phyloP scores from a whole-genome alignment of 495 filamentous ascomycete species.

The Xylaria cubensis region DNA sequence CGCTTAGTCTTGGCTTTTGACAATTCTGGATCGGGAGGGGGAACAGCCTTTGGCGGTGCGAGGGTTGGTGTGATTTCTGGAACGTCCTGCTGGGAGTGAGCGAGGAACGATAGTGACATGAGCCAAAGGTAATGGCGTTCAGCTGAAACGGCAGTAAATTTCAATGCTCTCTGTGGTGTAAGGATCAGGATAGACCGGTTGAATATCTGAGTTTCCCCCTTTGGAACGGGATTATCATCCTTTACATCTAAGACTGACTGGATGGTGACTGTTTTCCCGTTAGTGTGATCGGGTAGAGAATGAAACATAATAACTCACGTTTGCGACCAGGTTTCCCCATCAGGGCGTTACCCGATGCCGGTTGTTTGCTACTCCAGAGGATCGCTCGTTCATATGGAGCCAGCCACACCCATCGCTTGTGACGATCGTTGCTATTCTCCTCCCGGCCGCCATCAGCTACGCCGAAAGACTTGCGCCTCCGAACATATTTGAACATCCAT shows the following conservation, averaged over 20 bases:
- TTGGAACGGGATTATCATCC: slow-evolving; percentile 89
- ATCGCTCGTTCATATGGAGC: slow-evolving; percentile 94
- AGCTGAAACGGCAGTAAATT: slow-evolving; percentile 83
- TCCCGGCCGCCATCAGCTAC: slow-evolving; percentile 69
- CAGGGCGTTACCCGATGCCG: slow-evolving; percentile 82
- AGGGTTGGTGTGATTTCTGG: slow-evolving; percentile 69
- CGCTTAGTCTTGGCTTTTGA: slow-evolving; percentile 51
- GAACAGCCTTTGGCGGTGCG: slow-evolving; percentile 54
- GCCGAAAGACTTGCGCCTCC: slow-evolving; percentile 90
- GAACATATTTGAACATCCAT: slow-evolving; percentile 99
- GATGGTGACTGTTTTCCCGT: slow-evolving; percentile 73
- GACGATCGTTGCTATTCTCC: slow-evolving; percentile 70
- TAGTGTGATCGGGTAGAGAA: slow-evolving; percentile 5
- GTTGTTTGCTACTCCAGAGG: slow-evolving; percentile 99
- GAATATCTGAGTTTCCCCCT: slow-evolving; percentile 70
- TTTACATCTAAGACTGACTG: slow-evolving; percentile 97
- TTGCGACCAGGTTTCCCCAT: slow-evolving; percentile 96
- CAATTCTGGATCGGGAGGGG: slow-evolving; percentile 56
- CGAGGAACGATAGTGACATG: slow-evolving; percentile 90
- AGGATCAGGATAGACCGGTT: slow-evolving; percentile 95
- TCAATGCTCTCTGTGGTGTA: slow-evolving; percentile 90
- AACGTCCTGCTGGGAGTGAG: slow-evolving; percentile 78
- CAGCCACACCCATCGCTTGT: slow-evolving; percentile 98
- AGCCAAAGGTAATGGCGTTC: slow-evolving; percentile 97
- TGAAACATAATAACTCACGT: slow-evolving; percentile 64